Conservation (phyloP, 2,329 filamentous ascomycete genomes). For the Epichloe festucae region DNA sequence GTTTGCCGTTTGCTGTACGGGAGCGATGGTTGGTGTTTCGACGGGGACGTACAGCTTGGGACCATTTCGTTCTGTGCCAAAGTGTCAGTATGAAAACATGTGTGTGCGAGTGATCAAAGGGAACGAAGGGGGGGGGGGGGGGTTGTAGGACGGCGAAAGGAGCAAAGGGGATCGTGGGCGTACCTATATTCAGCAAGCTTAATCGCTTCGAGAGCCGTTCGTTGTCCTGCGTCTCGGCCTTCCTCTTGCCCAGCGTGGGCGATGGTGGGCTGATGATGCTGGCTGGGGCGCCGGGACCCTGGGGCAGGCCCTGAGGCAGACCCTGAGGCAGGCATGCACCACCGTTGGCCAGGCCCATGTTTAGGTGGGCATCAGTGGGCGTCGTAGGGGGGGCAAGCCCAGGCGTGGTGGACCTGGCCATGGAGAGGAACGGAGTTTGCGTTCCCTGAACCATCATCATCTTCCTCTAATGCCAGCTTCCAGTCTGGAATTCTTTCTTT, state of each 20-base stretch:
- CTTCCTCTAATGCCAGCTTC: not conserved
- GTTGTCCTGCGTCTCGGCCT: conserved; percentile 45
- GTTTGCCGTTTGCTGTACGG: conserved; percentile 1
- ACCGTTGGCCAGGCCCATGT: not conserved
- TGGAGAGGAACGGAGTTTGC: conserved; percentile 7
- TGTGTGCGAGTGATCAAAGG: not conserved
- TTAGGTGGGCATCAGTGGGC: not conserved
- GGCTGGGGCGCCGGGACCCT: conserved; percentile 1
- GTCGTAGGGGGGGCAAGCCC: not conserved
- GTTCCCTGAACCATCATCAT: conserved; percentile 26
- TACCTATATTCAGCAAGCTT: conserved; percentile 72
- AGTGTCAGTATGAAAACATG: conserved; percentile 1
- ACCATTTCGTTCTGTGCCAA: conserved; percentile 42
- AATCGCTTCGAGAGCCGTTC: conserved; percentile 76
- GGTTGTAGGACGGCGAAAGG: not conserved
- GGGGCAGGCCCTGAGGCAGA: conserved; percentile 2
- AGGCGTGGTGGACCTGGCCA: not conserved
- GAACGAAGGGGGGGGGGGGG: too few species aligned
- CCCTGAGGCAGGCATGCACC: conserved; percentile 1
- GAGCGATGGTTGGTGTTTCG: conserved; percentile 28
- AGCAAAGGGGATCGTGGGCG: not conserved
- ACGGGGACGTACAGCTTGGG: conserved; percentile 54
- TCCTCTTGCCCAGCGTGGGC: conserved; percentile 36
- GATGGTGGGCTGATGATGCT: conserved; percentile 7
- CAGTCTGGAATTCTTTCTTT: not conserved